phyloP scores from a whole-genome alignment of 345 rosid species.

The Eutrema yunnanense region DNA sequence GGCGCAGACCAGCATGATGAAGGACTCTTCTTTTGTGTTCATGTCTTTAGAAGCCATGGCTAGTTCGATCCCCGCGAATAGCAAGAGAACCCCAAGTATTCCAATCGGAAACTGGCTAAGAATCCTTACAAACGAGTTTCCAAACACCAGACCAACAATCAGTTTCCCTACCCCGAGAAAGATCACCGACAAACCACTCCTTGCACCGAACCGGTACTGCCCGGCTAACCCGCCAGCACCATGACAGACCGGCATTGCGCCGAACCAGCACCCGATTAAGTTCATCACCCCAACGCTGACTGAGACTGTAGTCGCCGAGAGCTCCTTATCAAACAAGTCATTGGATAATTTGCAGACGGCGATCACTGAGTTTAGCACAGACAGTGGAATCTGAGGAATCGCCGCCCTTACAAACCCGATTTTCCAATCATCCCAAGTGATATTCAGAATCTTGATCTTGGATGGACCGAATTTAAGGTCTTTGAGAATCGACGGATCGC shows the following conservation, averaged over 20 bases:
- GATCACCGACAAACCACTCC: constrained; percentile 68
- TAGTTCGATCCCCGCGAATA: constrained; percentile 79
- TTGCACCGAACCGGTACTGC: constrained; percentile 78
- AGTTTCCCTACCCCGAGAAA: constrained; percentile 67
- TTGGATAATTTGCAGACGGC: constrained; percentile 76
- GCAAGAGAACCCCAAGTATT: constrained; percentile 72
- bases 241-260: constrained; percentile 94
- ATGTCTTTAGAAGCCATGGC: constrained; percentile 88
- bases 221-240: constrained; percentile 93
- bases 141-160: constrained; percentile 63
- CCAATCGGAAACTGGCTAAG: constrained; percentile 72
- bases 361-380: constrained; percentile 71
- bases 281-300: constrained; percentile 78
- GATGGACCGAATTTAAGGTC: constrained; percentile 67
- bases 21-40: constrained; percentile 66
- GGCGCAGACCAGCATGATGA: constrained; percentile 80
- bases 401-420: constrained; percentile 73
- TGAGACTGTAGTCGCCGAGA: constrained; percentile 66
- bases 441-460: constrained; percentile 40
- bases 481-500: background rate
- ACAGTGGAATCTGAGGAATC: constrained; percentile 82
- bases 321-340: constrained; percentile 63
- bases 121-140: constrained; percentile 77
- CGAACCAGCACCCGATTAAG: constrained; percentile 83
- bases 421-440: constrained; percentile 89